Base-by-base conservation (phyloP, 371 early-diverging fungal species). In the Lichtheimia hyalospora region DNA sequence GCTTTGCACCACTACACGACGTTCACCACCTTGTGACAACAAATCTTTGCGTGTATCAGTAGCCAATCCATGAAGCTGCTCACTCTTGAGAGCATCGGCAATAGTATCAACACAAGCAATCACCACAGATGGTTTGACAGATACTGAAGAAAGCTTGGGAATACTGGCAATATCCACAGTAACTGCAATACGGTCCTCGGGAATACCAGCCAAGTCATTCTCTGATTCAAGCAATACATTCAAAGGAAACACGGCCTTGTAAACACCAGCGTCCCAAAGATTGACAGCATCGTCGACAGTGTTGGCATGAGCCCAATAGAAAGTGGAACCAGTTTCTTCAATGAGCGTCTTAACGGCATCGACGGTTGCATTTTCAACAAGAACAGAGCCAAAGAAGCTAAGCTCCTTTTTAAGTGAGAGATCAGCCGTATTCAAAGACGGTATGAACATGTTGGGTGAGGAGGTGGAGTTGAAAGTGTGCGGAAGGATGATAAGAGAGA, bases 191-290 rank as follows among this genome's bases (percentile, higher is more conserved):
- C 84, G 77, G 13, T 84, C 75, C n/a, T 70, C 58, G 20, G 81
- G 61, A 61, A 77, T 58, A 41, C 64, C 62, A 8, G 52, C 50
- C 24, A 82, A 60, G 41, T 74, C 70, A 8, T 67, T 46, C 21
- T 66, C 57, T 40, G 61, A 34, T 39, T 62, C 20, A 6, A 57
- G 54, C 60, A 71, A 75, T 15, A 67, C 66, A 24, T 73, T 61
- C 40, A 73, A 61, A 46, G 77, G 67, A 18, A 89, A 70, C 24
- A 87, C 69, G 23, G 84, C 78, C 64, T 85, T 84, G 58, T 79
- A 68, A 10, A 84, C 77, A 58, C 89, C 88, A n/a, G 77, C 74
- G 41, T 87, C 85, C 67, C 88, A 79, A 23, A 84, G 65, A 18
- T 69, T 58, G 51, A 82, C 69, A 57, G 85, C 84, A 56, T 82